Percentiles rank a stretch among this genome's conserved stretches.
These are phyloP conservation scores for Coemansia sp. DNA, from an alignment of 192 early-diverging fungal species.

Conservation along the genomic window DNA sequence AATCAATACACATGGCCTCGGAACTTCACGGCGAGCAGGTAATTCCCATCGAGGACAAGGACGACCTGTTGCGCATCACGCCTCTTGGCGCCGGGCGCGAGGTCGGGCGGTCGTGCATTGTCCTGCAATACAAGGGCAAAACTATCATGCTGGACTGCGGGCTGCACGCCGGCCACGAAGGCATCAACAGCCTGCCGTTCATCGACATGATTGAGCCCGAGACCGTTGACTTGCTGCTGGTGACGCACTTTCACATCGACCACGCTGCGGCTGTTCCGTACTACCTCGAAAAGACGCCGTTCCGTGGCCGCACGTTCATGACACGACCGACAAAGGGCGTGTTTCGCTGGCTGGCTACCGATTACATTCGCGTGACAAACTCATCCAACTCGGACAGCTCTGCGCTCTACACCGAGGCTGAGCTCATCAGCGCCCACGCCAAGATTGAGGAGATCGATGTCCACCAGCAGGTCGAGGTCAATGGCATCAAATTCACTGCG, in stretches of 20 bases:
- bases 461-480: conserved; percentile 93
- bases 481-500: conserved; percentile 90
- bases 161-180: conserved; percentile 89
- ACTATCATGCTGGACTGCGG: conserved; percentile 97
- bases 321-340: conserved; percentile 99
- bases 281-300: conserved; percentile 95
- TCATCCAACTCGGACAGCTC: conserved; percentile 61
- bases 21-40: conserved; percentile 38
- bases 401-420: conserved; percentile 87
- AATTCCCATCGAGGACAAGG: conserved; percentile 64
- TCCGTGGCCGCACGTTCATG: conserved; percentile 97
- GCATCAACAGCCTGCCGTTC: conserved; percentile 90
- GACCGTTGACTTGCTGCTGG: conserved; percentile 82
- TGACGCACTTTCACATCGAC: conserved; percentile 97
- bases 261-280: conserved; percentile 96
- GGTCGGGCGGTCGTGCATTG: conserved; percentile 90
- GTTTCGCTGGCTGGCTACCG: conserved; percentile 92
- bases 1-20: conserved; percentile 14
- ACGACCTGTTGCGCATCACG: conserved; percentile 85
- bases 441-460: conserved; percentile 95
- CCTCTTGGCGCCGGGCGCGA: conserved; percentile 97
- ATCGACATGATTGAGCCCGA: conserved; percentile 92
- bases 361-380: conserved; percentile 87
- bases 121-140: conserved; percentile 95
- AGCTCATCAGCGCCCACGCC: conserved; percentile 77